Base-by-base conservation (phyloP, 2,329 filamentous ascomycete species). In the Ambrosiella cleistominuta region DNA sequence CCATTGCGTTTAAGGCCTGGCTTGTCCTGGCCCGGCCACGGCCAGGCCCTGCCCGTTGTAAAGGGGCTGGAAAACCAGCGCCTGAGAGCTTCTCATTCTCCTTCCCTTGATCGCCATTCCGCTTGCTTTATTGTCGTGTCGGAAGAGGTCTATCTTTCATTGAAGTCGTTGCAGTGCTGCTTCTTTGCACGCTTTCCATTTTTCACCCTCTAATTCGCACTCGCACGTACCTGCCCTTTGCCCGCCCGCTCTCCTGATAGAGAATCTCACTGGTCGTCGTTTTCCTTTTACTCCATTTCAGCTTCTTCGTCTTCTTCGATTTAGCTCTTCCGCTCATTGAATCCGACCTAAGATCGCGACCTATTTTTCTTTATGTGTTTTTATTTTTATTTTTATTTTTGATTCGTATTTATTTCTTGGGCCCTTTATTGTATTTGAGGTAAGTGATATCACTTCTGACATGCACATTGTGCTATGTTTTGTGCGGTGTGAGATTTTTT, bases 1-100 rank as follows among this genome's bases (percentile, higher is more conserved):
- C 52, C n/a, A 54, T 54, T 54, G 52, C 56, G 59, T 44, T 52
- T 61, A 61, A 61, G 56, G 56, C 59, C 59, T 61, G 54, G 53
- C 51, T 54, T 58, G 54, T 54, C 54, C 58, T 59, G 54, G 42
- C 42, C 53, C 51, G 57, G 57, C 57, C 51, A 58, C 57, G 37
- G 44, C 38, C 38, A 54, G 52, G 52, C 38, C 52, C 52, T 54
- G 55, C 45, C 36, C 36, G 52, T 54, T 55, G 53, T 55, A 50
- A 57, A 57, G 55, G 55, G 55, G 55, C 44, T 57, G 55, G 55
- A 37, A 17, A 38, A 7, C 45, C n/a, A 15, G 15, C 45, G 45
- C 45, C 47, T 51, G 47, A 40, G 52, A 40, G 52, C n/a, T 40
- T 49, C 55, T 59, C 39, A 15, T 55, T 59, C 51, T 59, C 38